Evolutionary conservation across 2,329 filamentous ascomycete genomes (phyloP).

Genomic region (Colletotrichum costaricense): DNA sequence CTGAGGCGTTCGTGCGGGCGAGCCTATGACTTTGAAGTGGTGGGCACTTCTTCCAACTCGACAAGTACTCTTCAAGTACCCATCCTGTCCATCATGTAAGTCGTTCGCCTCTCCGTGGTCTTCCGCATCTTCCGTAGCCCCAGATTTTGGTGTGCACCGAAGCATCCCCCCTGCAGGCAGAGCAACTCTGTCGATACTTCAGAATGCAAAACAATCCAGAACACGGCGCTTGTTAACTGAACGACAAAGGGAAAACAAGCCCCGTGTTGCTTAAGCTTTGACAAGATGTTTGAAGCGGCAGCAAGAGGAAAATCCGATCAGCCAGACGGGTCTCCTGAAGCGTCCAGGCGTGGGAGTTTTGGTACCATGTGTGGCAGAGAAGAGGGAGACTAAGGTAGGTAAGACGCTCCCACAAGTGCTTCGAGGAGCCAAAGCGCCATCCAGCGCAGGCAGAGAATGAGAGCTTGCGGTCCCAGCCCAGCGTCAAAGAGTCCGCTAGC

Average conservation of each 20-base stretch:
- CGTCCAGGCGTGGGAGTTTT: conserved; percentile 11
- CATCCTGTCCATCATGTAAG: not conserved
- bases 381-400: not conserved
- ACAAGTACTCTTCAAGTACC: conserved; percentile 26
- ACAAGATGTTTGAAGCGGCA: conserved; percentile 16
- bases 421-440: conserved; percentile 24
- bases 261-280: conserved; percentile 24
- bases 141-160: not conserved
- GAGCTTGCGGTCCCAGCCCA: conserved; percentile 9
- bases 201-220: conserved; percentile 1
- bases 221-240: conserved; percentile 7
- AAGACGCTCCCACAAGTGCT: not conserved
- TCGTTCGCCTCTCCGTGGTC: not conserved
- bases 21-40: conserved; percentile 1
- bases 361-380: not conserved
- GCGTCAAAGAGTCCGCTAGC: conserved; percentile 28
- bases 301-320: conserved; percentile 6
- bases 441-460: not conserved
- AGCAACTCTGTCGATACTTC: conserved; percentile 22
- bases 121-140: not conserved
- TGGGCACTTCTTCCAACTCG: not conserved
- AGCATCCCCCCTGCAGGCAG: not conserved
- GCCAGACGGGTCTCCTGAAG: conserved; percentile 16
- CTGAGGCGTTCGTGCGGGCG: conserved; percentile 3
- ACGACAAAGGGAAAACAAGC: conserved; percentile 21